A percentile compares a stretch with the other conserved stretches of the same genome.
These are phyloP conservation scores for Torulaspora franciscae DNA, from an alignment of 805 yeast genomes.

Conservation along the genomic window DNA sequence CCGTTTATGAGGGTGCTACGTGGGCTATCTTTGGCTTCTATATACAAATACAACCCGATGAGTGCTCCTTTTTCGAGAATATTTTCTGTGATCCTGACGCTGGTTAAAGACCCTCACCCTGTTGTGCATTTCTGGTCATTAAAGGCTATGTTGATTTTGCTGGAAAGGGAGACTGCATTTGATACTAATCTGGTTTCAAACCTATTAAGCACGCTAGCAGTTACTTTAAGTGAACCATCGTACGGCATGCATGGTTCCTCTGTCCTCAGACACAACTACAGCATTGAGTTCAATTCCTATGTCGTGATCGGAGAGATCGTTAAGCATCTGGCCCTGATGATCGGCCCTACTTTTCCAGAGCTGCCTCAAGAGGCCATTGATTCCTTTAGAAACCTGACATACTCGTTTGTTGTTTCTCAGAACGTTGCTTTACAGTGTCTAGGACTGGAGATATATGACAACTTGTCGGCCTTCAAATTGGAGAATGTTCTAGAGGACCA, in stretches of 20 bases:
- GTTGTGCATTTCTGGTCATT: constrained; percentile 71
- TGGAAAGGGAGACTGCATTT: constrained; percentile 51
- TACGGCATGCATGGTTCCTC: constrained; percentile 46
- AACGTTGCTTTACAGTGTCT: constrained; percentile 33
- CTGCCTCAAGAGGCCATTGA: constrained; percentile 31
- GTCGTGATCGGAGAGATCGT: constrained; percentile 42
- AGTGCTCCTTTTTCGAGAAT: constrained; percentile 41
- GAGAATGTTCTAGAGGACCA: constrained; percentile 30
- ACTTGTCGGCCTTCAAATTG: constrained; percentile 29
- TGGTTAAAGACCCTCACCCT: constrained; percentile 79
- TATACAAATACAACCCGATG: constrained; percentile 41
- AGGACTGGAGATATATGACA: constrained; percentile 23
- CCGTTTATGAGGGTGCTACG: constrained; percentile 62
- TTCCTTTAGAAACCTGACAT: constrained; percentile 37
- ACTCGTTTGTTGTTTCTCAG: constrained; percentile 34
- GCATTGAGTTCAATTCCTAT: constrained; percentile 43
- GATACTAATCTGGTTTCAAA: constrained; percentile 42
- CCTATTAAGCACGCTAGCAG: constrained; percentile 40
- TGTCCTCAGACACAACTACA: constrained; percentile 46
- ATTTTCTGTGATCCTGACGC: constrained; percentile 52
- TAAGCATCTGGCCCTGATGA: constrained; percentile 43
- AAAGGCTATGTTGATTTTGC: constrained; percentile 50
- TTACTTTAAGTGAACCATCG: constrained; percentile 42
- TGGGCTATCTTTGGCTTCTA: constrained; percentile 45
- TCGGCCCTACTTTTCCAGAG: constrained; percentile 53